Conservation (phyloP, 2,329 filamentous ascomycete genomes). For the Ceratocystis eucalypticola region DNA sequence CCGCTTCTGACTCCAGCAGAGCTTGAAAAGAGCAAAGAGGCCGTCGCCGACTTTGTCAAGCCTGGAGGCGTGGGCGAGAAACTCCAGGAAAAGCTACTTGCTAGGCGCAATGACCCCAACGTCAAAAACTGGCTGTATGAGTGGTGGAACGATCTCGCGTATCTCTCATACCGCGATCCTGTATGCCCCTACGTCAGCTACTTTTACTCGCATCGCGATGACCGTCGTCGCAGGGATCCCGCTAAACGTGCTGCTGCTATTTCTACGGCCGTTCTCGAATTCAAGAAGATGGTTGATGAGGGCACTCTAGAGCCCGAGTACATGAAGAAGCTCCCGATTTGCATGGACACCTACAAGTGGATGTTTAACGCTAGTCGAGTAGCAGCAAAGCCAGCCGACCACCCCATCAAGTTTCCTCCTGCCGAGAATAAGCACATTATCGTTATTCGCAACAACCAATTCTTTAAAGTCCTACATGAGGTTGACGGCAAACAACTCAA, state of each 20-base stretch:
- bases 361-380: constrained; percentile 96
- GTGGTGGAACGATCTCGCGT: constrained; percentile 96
- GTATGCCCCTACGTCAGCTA: constrained; percentile 97
- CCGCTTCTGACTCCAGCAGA: constrained; percentile 57
- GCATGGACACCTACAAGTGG: constrained; percentile 96
- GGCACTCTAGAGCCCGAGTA: constrained; percentile 88
- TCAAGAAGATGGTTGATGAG: constrained; percentile 81
- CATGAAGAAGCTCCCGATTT: constrained; percentile 94
- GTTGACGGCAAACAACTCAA: constrained; percentile 74
- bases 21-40: constrained; percentile 61
- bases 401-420: constrained; percentile 65
- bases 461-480: constrained; percentile 83
- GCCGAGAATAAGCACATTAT: constrained; percentile 75
- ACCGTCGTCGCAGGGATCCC: constrained; percentile 73
- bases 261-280: constrained; percentile 71
- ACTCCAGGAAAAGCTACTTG: constrained; percentile 78
- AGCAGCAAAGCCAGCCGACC: constrained; percentile 67
- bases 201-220: constrained; percentile 97
- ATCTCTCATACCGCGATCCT: constrained; percentile 85
- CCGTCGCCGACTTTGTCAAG: constrained; percentile 75
- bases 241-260: constrained; percentile 88
- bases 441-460: constrained; percentile 87
- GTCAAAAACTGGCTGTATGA: constrained; percentile 90
- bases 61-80: constrained; percentile 72
- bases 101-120: constrained; percentile 63